These are phyloP conservation scores for Malania oleifera DNA, from an alignment of 164 flowering plant species.

Conservation along the genomic window DNA sequence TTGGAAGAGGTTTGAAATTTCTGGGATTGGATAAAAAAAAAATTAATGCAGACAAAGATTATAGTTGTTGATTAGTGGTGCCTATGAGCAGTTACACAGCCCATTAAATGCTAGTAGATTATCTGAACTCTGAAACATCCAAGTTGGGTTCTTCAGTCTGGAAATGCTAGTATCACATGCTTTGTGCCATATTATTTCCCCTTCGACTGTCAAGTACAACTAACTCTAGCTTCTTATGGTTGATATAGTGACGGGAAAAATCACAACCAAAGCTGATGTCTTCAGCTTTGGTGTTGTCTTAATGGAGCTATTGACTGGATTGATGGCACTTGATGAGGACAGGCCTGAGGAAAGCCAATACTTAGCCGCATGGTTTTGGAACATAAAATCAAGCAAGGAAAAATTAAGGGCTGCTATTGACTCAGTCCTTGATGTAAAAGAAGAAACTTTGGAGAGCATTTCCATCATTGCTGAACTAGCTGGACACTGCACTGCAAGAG, in stretches of 20 bases:
- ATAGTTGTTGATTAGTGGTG: too few species aligned
- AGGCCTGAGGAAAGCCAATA: conserved; percentile 61
- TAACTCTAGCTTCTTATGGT: conserved; percentile 7
- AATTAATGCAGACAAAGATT: too few species aligned
- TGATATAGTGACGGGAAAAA: conserved; percentile 54
- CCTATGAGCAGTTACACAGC: too few species aligned
- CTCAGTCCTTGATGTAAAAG: conserved; percentile 36
- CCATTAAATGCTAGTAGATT: too few species aligned
- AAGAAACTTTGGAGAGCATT: conserved; percentile 42
- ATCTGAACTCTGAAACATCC: too few species aligned
- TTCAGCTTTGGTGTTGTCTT: conserved; percentile 64
- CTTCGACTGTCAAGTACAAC: not conserved
- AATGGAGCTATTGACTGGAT: conserved; percentile 63
- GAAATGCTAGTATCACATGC: too few species aligned
- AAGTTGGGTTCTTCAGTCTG: too few species aligned
- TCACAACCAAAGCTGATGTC: conserved; percentile 60
- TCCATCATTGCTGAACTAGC: conserved; percentile 47
- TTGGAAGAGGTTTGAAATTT: too few species aligned
- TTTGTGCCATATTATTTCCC: too few species aligned
- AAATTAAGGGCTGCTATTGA: conserved; percentile 51
- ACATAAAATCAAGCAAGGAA: conserved; percentile 38
- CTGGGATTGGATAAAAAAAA: too few species aligned
- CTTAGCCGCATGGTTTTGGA: conserved; percentile 60
- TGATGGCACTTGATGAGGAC: conserved; percentile 56
- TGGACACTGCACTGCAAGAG: conserved; percentile 63